phyloP scores from a whole-genome alignment of 2,329 filamentous ascomycete species.

The Colletotrichum phormii region DNA sequence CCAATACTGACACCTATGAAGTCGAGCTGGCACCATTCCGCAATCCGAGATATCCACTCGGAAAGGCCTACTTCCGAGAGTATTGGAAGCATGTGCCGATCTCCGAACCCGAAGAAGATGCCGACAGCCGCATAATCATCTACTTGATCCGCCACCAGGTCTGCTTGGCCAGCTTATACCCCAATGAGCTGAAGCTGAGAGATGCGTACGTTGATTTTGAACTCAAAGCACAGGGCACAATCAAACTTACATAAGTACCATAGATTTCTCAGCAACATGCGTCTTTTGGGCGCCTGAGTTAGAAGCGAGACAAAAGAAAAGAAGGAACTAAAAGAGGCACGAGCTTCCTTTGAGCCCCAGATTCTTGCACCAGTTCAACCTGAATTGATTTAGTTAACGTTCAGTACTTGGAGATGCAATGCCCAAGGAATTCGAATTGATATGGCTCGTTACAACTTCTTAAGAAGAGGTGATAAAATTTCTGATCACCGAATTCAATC shows the following conservation, averaged over 20 bases:
- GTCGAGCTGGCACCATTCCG: constrained; percentile 42
- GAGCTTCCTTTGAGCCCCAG: no score
- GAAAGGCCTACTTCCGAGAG: constrained; percentile 40
- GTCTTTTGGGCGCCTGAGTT: neutral
- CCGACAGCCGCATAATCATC: constrained; percentile 43
- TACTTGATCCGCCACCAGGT: constrained; percentile 43
- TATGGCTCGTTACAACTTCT: no score
- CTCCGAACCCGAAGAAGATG: constrained; percentile 44
- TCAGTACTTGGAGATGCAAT: no score
- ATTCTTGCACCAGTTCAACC: no score
- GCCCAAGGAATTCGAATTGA: no score
- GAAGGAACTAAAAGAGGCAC: neutral
- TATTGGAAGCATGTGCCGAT: constrained; percentile 42
- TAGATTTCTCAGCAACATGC: neutral
- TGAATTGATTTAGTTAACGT: no score
- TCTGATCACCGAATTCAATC: no score
- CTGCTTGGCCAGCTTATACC: constrained; percentile 41
- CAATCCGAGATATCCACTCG: constrained; percentile 42
- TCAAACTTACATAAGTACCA: neutral
- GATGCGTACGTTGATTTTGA: neutral
- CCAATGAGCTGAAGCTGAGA: neutral
- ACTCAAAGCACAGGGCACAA: no score
- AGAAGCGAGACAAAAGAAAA: neutral
- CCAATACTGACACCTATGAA: neutral
- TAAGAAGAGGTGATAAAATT: no score